These are phyloP conservation scores for Trichoderma polysporum DNA, from an alignment of 2,329 filamentous ascomycete species.

Conservation along the genomic window DNA sequence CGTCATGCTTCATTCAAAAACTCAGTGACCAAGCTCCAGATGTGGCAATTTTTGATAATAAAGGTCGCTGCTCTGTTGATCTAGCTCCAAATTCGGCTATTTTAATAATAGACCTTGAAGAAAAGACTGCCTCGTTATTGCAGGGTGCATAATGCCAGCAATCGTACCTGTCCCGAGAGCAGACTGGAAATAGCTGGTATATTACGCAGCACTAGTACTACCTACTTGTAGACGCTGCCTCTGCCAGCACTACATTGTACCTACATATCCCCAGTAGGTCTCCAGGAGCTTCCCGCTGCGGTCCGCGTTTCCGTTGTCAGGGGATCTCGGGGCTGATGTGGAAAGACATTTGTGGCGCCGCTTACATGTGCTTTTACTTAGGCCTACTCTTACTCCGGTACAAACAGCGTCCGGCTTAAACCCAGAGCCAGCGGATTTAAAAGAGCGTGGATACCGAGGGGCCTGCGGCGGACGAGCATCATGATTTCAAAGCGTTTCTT, in stretches of 20 bases:
- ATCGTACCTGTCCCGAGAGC: background rate
- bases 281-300: background rate
- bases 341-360: background rate
- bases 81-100: background rate
- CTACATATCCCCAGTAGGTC: too few species aligned
- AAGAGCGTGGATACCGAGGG: background rate
- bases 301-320: constrained; percentile 9
- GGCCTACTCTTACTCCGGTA: background rate
- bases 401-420: background rate
- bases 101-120: background rate
- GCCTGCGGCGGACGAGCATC: background rate
- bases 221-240: too few species aligned
- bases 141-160: background rate
- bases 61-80: background rate
- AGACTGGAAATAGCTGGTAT: too few species aligned
- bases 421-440: background rate
- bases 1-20: background rate
- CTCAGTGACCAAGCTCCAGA: background rate
- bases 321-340: background rate
- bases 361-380: background rate
- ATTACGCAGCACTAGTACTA: too few species aligned
- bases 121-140: background rate
- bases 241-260: background rate
- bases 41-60: background rate
- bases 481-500: background rate